Percentiles rank a stretch among this genome's conserved stretches.
These are phyloP conservation scores for Capronia epimyces DNA, from an alignment of 2,329 filamentous ascomycete species.

Conservation along the genomic window DNA sequence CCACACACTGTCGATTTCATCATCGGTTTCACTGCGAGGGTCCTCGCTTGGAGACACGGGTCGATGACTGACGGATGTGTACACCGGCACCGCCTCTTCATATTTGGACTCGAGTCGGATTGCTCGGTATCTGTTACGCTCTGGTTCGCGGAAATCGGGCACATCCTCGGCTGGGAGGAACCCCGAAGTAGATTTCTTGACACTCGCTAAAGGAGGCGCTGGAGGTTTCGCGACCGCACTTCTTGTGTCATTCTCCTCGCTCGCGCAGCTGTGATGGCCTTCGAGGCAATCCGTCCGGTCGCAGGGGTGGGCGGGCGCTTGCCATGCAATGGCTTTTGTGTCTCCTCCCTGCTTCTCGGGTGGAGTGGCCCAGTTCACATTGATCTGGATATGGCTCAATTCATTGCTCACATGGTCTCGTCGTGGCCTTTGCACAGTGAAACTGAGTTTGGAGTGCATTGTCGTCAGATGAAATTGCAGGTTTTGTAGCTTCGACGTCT, in stretches of 20 bases:
- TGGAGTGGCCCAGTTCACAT: constrained; percentile 7
- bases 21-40: constrained; percentile 25
- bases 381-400: constrained; percentile 16
- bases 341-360: constrained; percentile 10
- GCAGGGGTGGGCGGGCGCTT: constrained; percentile 23
- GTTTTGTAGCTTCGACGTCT: constrained; percentile 15
- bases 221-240: neutral
- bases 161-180: constrained; percentile 18
- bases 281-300: constrained; percentile 22
- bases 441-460: constrained; percentile 24
- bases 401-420: constrained; percentile 3
- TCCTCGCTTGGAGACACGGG: constrained; percentile 24
- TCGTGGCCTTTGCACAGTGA: constrained; percentile 15
- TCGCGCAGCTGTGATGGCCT: constrained; percentile 21
- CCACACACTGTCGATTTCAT: constrained; percentile 28
- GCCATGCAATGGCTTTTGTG: constrained; percentile 13
- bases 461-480: constrained; percentile 27
- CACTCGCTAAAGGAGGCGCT: neutral
- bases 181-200: constrained; percentile 6
- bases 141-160: constrained; percentile 19
- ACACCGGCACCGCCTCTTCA: constrained; percentile 9
- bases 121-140: constrained; percentile 19
- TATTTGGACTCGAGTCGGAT: constrained; percentile 12
- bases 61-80: constrained; percentile 27
- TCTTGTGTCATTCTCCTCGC: constrained; percentile 1